Percentiles rank a stretch among this genome's conserved stretches.
Evolutionary conservation across 2,329 filamentous ascomycete genomes (phyloP).

Genomic region (Aureobasidium mangrovei): DNA sequence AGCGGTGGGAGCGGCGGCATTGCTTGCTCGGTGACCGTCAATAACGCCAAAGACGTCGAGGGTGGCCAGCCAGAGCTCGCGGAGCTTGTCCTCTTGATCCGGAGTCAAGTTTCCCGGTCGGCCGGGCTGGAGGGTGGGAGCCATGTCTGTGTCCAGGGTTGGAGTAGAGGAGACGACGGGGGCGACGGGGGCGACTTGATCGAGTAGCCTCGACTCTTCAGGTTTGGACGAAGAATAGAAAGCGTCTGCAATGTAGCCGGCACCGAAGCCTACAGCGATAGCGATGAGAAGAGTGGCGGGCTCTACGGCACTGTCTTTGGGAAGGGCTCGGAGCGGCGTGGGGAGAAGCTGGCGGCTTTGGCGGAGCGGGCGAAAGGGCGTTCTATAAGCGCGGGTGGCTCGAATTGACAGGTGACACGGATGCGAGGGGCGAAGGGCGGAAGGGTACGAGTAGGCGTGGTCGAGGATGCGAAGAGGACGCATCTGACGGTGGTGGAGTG

Average conservation of each 20-base stretch:
- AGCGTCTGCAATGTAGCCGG: slow-evolving; percentile 19
- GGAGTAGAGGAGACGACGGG: slow-evolving; percentile 1
- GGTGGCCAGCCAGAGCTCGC: slow-evolving; percentile 72
- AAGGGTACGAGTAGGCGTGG: background rate
- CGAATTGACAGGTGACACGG: background rate
- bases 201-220: slow-evolving; percentile 6
- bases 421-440: background rate
- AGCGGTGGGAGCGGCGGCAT: slow-evolving; percentile 19
- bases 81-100: slow-evolving; percentile 81
- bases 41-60: slow-evolving; percentile 65
- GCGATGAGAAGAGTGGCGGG: slow-evolving; percentile 20
- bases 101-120: slow-evolving; percentile 79
- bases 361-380: background rate
- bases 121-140: slow-evolving; percentile 49
- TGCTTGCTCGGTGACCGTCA: slow-evolving; percentile 15
- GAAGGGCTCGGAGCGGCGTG: background rate
- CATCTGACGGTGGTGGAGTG: background rate
- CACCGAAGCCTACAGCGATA: slow-evolving; percentile 17
- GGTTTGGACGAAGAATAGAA: slow-evolving; percentile 11
- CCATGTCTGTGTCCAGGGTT: slow-evolving; percentile 24
- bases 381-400: background rate
- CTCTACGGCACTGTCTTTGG: slow-evolving; percentile 17
- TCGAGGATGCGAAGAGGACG: background rate
- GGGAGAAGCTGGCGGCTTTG: background rate
- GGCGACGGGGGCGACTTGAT: slow-evolving; percentile 1